Evolutionary conservation across 2,329 filamentous ascomycete genomes (phyloP).

Genomic region (Diplodia sapinea): DNA sequence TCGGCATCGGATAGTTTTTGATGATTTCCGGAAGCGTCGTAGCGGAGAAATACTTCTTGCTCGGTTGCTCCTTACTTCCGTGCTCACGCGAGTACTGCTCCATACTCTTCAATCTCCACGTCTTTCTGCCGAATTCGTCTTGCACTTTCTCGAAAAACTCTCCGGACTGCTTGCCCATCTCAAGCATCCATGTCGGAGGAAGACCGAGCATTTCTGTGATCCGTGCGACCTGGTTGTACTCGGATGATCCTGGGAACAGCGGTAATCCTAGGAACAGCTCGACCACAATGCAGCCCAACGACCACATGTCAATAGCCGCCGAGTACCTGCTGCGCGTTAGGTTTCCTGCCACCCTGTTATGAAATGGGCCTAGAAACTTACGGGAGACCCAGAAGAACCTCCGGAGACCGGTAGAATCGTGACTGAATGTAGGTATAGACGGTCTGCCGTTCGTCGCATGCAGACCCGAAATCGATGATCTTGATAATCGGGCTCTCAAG

Average conservation of each 20-base stretch:
- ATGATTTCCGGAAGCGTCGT: constrained; percentile 96
- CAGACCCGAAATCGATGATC: constrained; percentile 98
- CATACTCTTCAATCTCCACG: constrained; percentile 93
- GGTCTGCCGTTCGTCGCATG: constrained; percentile 96
- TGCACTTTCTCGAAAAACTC: constrained; percentile 95
- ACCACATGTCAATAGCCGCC: constrained; percentile 99
- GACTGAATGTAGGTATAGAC: constrained; percentile 99
- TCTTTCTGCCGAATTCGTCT: constrained; percentile 91
- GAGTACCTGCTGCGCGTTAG: constrained; percentile 68
- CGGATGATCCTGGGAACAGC: constrained; percentile 93
- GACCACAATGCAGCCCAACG: constrained; percentile 95
- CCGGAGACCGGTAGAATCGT: constrained; percentile 94
- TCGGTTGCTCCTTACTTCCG: constrained; percentile 95
- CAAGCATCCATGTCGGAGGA: constrained; percentile 97
- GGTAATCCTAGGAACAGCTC: constrained; percentile 95
- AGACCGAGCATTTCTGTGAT: constrained; percentile 98
- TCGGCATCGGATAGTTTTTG: constrained; percentile 95
- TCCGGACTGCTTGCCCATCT: constrained; percentile 96
- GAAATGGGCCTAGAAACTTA: constrained; percentile 43
- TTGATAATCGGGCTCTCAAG: constrained; percentile 99
- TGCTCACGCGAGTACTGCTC: constrained; percentile 97
- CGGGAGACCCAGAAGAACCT: constrained; percentile 91
- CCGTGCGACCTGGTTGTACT: constrained; percentile 96
- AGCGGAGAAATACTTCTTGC: constrained; percentile 98
- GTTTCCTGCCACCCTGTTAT: constrained; percentile 3